phyloP scores from a whole-genome alignment of 257 asterid species.

The Ophiorrhiza pumila region DNA sequence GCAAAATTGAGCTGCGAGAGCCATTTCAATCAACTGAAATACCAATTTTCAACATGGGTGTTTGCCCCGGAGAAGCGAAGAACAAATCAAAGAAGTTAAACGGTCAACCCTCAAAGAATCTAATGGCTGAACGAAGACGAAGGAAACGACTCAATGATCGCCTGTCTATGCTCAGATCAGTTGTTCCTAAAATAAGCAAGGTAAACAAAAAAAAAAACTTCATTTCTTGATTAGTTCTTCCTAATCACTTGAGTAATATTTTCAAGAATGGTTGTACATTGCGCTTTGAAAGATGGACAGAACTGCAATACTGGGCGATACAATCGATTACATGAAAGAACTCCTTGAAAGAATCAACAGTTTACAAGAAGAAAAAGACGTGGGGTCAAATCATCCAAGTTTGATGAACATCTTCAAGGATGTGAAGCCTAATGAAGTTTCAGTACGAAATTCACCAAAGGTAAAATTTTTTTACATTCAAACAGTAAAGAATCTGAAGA shows the following conservation, averaged over 20 bases:
- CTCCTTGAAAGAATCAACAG: conserved; percentile 51
- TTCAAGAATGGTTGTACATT: not conserved
- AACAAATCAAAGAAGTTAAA: conserved; percentile 34
- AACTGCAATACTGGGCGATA: conserved; percentile 82
- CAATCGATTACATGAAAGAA: conserved; percentile 82
- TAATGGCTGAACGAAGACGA: conserved; percentile 85
- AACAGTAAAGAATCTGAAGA: not conserved
- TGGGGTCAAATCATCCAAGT: conserved; percentile 35
- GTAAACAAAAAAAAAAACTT: conserved; percentile 16
- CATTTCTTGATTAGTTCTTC: not conserved
- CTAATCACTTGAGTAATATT: not conserved
- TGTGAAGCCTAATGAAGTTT: conserved; percentile 47
- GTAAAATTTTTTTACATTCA: conserved; percentile 18
- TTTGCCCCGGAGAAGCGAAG: conserved; percentile 29
- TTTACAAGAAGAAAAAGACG: conserved; percentile 52
- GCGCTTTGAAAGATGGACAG: conserved; percentile 71
- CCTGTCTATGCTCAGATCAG: conserved; percentile 81
- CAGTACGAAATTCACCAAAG: conserved; percentile 70
- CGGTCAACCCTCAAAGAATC: conserved; percentile 75
- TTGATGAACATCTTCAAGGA: conserved; percentile 44
- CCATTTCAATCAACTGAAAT: conserved; percentile 22
- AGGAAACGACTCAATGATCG: conserved; percentile 80
- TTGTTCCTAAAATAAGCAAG: conserved; percentile 94
- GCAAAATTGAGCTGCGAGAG: conserved; percentile 31
- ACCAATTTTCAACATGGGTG: conserved; percentile 33